Base-by-base conservation (phyloP, 1,284 basidiomycete genomes). In the Leccinum fallax region DNA sequence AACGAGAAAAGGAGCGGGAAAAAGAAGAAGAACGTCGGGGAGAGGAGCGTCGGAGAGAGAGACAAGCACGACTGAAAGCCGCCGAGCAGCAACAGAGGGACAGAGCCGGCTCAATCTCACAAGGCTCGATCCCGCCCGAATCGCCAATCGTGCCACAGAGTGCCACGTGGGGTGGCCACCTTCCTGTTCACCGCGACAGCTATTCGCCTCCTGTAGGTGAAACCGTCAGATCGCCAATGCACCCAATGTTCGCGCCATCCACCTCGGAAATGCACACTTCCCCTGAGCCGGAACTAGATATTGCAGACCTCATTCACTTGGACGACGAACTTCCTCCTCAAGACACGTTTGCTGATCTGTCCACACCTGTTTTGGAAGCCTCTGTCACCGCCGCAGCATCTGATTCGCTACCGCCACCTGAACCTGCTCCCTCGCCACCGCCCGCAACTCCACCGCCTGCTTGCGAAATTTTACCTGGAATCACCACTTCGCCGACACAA, bases 281-380 rank as follows among this genome's bases (percentile, higher is more conserved):
- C 34, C 66, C 72, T 19, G 87, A 90, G 71, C 81, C 83, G 49
- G 89, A 92, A 74, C 71, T 92, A 56, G 88, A 90, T 69, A 81
- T 92, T 15, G 84, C 84, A 40, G 89, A 92, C 71, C 77, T 92
- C 64, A 91, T 92, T 65, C 90, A 92, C 70, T 85, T 92, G 63
- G 90, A 92, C 65, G 90, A 90, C 60, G 90, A 92, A 62, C 75
- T 75, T 48, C 36, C 61, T 32, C 57, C 66, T 32, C 63, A 67
- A 51, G 75, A 74, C 49, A 61, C 58, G 15, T 63, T 62, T 48
- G 51, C 53, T 40, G 71, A 66, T 61, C 28, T 54, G 53, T 59
- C 67, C n/a, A 60, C 62, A 4, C 61, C 66, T 26, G 13, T 58
- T 60, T 30, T 62, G 54, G 68, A 69, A 51, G 9, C 51, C 19